phyloP scores from a whole-genome alignment of 345 rosid genomes.

The Camelina hispida region DNA sequence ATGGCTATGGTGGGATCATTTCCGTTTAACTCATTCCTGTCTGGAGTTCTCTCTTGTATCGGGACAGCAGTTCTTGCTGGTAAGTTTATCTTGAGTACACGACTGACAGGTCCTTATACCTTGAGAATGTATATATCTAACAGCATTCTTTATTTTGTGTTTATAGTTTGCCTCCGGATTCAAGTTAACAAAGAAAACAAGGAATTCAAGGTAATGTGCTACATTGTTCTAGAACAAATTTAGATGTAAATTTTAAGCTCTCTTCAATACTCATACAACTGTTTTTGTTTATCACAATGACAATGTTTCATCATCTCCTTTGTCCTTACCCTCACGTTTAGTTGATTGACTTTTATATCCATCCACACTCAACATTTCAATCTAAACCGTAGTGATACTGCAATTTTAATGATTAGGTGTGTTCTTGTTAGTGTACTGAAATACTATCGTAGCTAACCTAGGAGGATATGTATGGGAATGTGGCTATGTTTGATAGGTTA shows the following conservation, averaged over 20 bases:
- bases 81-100: conserved; percentile 42
- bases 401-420: neutral
- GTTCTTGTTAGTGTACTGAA: conserved; percentile 21
- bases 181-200: conserved; percentile 99
- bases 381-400: neutral
- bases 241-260: conserved; percentile 5
- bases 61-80: conserved; percentile 99
- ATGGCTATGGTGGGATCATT: conserved; percentile 97
- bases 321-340: neutral
- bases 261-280: neutral
- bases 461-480: neutral
- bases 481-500: neutral
- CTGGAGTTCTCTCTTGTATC: conserved; percentile 95
- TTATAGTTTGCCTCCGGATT: conserved; percentile 93
- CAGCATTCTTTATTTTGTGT: conserved; percentile 14
- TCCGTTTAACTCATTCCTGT: conserved; percentile 98
- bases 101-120: neutral
- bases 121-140: neutral
- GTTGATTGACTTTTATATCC: neutral
- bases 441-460: neutral
- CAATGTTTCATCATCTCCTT: neutral
- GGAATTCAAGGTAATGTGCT: conserved; percentile 72
- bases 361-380: neutral
- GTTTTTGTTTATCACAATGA: conserved; percentile 16
- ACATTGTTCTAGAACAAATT: neutral